phyloP scores from a whole-genome alignment of 345 rosid species.

The Aquilaria yunnanensis region DNA sequence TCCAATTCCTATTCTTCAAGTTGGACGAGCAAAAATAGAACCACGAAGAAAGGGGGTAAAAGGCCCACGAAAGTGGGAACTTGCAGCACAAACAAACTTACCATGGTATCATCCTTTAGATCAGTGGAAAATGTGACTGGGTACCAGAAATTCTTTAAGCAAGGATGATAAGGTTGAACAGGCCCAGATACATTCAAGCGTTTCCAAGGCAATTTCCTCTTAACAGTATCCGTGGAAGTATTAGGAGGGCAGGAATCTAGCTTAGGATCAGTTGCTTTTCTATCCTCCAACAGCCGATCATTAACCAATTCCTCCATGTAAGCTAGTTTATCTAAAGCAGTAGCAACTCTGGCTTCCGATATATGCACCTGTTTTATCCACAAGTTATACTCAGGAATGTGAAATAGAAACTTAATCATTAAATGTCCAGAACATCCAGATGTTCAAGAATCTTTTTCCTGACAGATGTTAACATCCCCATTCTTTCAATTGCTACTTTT shows the following conservation, averaged over 20 bases:
- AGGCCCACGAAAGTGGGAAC: too few relatives aligned
- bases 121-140: constrained; percentile 82
- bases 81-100: constrained; percentile 17
- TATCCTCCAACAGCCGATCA: constrained; percentile 69
- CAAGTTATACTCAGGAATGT: constrained; percentile 8
- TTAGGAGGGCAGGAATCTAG: constrained; percentile 41
- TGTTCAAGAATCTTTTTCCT: background rate
- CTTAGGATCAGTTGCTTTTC: constrained; percentile 33
- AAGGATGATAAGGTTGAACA: constrained; percentile 64
- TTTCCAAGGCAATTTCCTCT: constrained; percentile 44
- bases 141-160: constrained; percentile 89
- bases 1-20: too few relatives aligned
- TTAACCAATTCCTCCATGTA: constrained; percentile 87
- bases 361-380: constrained; percentile 71
- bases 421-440: background rate
- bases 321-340: constrained; percentile 92
- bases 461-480: constrained; percentile 1
- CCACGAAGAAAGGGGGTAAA: too few relatives aligned
- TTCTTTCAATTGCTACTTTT: constrained; percentile 2
- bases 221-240: constrained; percentile 29
- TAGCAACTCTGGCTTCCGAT: constrained; percentile 91
- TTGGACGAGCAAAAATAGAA: too few relatives aligned
- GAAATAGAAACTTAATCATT: background rate
- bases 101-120: constrained; percentile 90
- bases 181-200: constrained; percentile 92